Evolutionary conservation across 78 protist species (phyloP).

Genomic region (Dictyostelium brefeldianum): DNA sequence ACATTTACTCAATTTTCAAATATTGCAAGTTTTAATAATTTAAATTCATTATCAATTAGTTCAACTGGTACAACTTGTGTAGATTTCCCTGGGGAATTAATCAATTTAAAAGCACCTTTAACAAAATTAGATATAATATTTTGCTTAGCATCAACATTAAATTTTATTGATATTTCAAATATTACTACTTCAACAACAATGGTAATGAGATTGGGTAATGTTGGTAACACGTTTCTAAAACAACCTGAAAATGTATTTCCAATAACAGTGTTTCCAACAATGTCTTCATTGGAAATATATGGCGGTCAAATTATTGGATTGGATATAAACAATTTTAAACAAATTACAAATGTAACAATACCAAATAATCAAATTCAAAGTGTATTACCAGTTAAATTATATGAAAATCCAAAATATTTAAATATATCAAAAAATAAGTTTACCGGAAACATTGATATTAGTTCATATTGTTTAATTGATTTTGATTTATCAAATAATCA

Average conservation of each 20-base stretch:
- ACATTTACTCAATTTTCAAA: background rate
- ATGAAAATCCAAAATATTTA: background rate
- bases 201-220: too few relatives aligned
- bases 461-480: background rate
- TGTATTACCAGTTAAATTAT: background rate
- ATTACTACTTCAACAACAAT: too few relatives aligned
- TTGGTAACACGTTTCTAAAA: too few relatives aligned
- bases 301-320: too few relatives aligned
- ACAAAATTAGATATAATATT: background rate
- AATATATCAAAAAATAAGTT: background rate
- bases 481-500: background rate
- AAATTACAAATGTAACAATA: background rate
- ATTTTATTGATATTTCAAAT: too few relatives aligned
- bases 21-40: background rate
- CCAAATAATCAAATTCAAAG: background rate
- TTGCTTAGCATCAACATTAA: background rate
- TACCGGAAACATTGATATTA: background rate
- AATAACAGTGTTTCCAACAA: too few relatives aligned
- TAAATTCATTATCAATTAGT: too few relatives aligned
- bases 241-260: too few relatives aligned
- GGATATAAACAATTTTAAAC: background rate
- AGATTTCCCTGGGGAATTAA: too few relatives aligned
- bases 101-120: background rate
- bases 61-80: too few relatives aligned
- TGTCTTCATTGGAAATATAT: too few relatives aligned